A percentile compares a stretch with the other conserved stretches of the same genome.
Evolutionary conservation across 2,329 filamentous ascomycete genomes (phyloP).

Genomic region (Cladophialophora immunda): DNA sequence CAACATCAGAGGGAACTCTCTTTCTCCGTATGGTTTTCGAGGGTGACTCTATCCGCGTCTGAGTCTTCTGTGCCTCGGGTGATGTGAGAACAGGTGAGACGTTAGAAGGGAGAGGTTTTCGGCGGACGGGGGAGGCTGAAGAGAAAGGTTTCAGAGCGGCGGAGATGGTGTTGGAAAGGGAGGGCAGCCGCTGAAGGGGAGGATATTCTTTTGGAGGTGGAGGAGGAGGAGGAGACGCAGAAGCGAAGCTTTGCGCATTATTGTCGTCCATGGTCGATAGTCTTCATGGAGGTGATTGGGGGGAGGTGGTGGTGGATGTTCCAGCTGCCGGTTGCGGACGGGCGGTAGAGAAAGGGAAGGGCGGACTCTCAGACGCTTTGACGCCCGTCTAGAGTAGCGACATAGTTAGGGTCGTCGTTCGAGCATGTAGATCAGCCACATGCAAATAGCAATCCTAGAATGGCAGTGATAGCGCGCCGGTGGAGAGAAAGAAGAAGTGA

Average conservation of each 20-base stretch:
- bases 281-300: constrained; percentile 19
- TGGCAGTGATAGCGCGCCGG: constrained; percentile 3
- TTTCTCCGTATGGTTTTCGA: constrained; percentile 10
- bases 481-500: constrained; percentile 15
- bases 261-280: constrained; percentile 30
- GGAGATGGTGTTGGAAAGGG: constrained; percentile 24
- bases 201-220: constrained; percentile 32
- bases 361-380: constrained; percentile 33
- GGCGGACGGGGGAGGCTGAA: constrained; percentile 53
- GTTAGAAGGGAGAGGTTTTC: constrained; percentile 64
- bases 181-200: constrained; percentile 33
- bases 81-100: constrained; percentile 40
- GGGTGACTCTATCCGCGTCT: constrained; percentile 14
- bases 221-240: constrained; percentile 35
- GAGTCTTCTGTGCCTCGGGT: constrained; percentile 32
- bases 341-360: constrained; percentile 17
- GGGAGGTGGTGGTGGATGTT: constrained; percentile 24
- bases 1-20: constrained; percentile 13
- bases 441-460: constrained; percentile 28
- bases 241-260: constrained; percentile 31
- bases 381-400: constrained; percentile 37
- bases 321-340: constrained; percentile 17
- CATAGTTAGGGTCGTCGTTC: constrained; percentile 35
- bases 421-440: constrained; percentile 37
- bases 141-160: constrained; percentile 36